Evolutionary conservation across 2,329 filamentous ascomycete species (phyloP), one percentile per base, ranked within the genome.

Genomic region (Aspergillus vadensis): DNA sequence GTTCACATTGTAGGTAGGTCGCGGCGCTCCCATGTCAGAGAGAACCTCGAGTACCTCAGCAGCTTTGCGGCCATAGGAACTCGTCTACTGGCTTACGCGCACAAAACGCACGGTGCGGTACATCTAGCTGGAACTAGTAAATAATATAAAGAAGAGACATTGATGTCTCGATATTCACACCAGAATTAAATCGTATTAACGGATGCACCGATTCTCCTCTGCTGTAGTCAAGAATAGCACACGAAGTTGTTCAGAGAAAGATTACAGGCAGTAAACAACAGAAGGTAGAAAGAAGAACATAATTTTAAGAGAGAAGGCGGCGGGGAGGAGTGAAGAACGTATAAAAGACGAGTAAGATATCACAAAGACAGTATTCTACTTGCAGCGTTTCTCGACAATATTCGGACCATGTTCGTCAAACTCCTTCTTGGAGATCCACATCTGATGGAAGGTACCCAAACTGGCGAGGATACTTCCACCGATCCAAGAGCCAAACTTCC

Each of bases 391-490:
- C 83, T 98, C 94, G 48, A 98, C 91, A 69, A 98, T 93, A 65
- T 87, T 87, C 5, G 88, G 82, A 1, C 95, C 95, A 76, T 97
- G 93, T 82, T 99, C 96, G 65, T 97, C 92, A 71, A 97, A 98
- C 81, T 99, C 95, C 82, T 97, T 96, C 77, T 88, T 91, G 23
- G 90, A 94, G 69, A 99, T 96, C 95, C 95, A 99, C 90, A 99
- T 94, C 82, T 99, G 95, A 80, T 99, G 95, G 80, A 99, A 99
- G 14, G 93, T 97, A 9, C 96, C 96, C 79, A 99, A 78, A 77
- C 93, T 97, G 6, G 91, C 93, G 67, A 99, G 81, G 69, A 99
- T 97, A 78, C 92, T 97, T 49, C 95, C 95, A 50, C 96, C 95
- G 67, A 99, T 92, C 94, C 95, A 99, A 53, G 91, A 88, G 21